Percentiles rank a stretch among this genome's conserved stretches.
Evolutionary conservation across 768 basidiomycete species (phyloP).

Genomic region (Phanerochaete carnosa): DNA sequence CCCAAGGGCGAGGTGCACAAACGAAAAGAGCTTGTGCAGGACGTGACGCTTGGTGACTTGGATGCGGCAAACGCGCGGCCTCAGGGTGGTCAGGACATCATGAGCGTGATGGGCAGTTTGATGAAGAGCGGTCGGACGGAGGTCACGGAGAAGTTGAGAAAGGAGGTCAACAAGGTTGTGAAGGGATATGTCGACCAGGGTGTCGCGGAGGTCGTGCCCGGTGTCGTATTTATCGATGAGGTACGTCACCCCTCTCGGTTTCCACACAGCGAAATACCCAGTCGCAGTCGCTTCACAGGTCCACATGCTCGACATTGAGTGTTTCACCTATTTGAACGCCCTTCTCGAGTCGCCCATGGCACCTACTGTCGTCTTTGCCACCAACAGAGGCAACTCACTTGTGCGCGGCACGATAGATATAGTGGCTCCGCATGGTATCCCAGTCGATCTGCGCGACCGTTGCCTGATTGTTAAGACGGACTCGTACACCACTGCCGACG

Average conservation of each 20-base stretch:
- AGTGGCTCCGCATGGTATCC: slow-evolving; percentile 88
- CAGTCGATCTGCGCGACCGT: slow-evolving; percentile 90
- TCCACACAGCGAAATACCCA: not conserved
- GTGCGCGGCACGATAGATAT: slow-evolving; percentile 94
- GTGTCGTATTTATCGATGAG: slow-evolving; percentile 98
- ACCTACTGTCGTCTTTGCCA: slow-evolving; percentile 95
- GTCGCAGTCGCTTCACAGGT: slow-evolving; percentile 48
- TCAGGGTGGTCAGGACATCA: slow-evolving; percentile 96
- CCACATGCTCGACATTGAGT: slow-evolving; percentile 99
- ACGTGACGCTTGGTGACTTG: slow-evolving; percentile 91
- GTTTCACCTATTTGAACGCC: slow-evolving; percentile 97
- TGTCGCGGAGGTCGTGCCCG: slow-evolving; percentile 95
- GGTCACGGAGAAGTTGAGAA: slow-evolving; percentile 92
- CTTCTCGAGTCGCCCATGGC: slow-evolving; percentile 96
- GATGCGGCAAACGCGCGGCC: slow-evolving; percentile 97
- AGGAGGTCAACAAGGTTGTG: slow-evolving; percentile 97
- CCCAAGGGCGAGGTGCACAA: slow-evolving; percentile 98
- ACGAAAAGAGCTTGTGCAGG: slow-evolving; percentile 92
- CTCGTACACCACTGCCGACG: slow-evolving; percentile 77
- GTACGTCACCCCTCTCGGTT: slow-evolving; percentile 39
- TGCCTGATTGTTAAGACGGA: slow-evolving; percentile 96
- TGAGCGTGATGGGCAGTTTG: slow-evolving; percentile 92
- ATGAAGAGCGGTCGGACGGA: slow-evolving; percentile 94
- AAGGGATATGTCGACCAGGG: slow-evolving; percentile 98
- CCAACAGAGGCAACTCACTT: slow-evolving; percentile 89